phyloP scores from a whole-genome alignment of 257 asterid species.

The Rehmannia glutinosa region DNA sequence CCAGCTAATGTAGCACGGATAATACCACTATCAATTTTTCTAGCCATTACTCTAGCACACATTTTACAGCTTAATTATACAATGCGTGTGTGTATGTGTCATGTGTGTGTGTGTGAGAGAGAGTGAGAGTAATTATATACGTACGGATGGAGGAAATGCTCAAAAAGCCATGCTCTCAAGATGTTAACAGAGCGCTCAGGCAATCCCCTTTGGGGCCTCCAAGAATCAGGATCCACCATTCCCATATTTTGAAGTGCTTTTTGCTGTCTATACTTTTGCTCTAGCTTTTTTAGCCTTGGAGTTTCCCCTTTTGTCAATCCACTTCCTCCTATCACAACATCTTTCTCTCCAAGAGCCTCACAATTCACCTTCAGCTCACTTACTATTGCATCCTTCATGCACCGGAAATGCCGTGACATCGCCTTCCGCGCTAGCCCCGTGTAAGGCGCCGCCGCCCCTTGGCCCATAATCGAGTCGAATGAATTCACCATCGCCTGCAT shows the following conservation, averaged over 20 bases:
- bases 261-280: constrained; percentile 60
- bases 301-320: constrained; percentile 76
- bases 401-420: constrained; percentile 77
- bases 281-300: constrained; percentile 58
- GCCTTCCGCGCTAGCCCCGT: constrained; percentile 71
- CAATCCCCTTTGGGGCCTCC: constrained; percentile 88
- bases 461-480: constrained; percentile 53
- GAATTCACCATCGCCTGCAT: constrained; percentile 70
- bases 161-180: constrained; percentile 80
- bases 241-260: constrained; percentile 59
- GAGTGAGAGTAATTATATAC: background rate
- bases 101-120: constrained; percentile 7
- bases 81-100: background rate
- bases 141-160: constrained; percentile 87
- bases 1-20: too few relatives aligned
- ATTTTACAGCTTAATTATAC: too few relatives aligned
- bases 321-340: constrained; percentile 15
- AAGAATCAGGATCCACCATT: constrained; percentile 59
- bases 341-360: constrained; percentile 66
- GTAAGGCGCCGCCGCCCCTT: constrained; percentile 60
- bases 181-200: constrained; percentile 71
- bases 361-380: constrained; percentile 51
- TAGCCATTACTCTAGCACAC: too few relatives aligned
- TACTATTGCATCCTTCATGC: constrained; percentile 63
- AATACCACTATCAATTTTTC: too few relatives aligned